Evolutionary conservation across 2,329 filamentous ascomycete genomes (phyloP).

Genomic region (Didymella exigua): DNA sequence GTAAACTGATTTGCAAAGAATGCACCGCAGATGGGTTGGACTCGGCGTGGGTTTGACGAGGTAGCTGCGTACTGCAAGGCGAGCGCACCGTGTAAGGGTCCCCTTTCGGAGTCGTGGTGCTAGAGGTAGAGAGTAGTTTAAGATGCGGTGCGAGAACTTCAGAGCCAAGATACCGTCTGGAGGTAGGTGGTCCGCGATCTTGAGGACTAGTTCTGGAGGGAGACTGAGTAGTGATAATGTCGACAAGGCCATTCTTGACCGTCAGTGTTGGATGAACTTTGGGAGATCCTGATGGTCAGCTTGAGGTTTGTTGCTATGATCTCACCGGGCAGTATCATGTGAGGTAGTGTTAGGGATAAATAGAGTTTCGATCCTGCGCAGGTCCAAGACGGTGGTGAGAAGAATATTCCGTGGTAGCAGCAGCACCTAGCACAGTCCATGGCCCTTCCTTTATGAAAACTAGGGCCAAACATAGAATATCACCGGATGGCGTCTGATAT

Average conservation of each 20-base stretch:
- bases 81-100: slow-evolving; percentile 34
- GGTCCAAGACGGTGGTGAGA: neutral
- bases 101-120: slow-evolving; percentile 19
- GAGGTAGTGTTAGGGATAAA: neutral
- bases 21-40: slow-evolving; percentile 33
- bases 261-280: neutral
- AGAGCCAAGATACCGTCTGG: slow-evolving; percentile 47
- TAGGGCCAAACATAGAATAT: neutral
- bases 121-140: slow-evolving; percentile 38
- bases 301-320: neutral
- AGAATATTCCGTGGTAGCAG: slow-evolving; percentile 1
- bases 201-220: slow-evolving; percentile 50
- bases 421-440: neutral
- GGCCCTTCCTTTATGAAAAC: neutral
- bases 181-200: slow-evolving; percentile 46
- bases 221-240: slow-evolving; percentile 33
- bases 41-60: slow-evolving; percentile 21
- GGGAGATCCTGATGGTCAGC: neutral
- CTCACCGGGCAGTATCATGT: neutral
- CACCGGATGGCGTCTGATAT: slow-evolving; percentile 9
- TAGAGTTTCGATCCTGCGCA: slow-evolving; percentile 4
- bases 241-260: slow-evolving; percentile 11
- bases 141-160: slow-evolving; percentile 42
- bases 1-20: slow-evolving; percentile 40
- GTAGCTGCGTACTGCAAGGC: slow-evolving; percentile 37